These are phyloP conservation scores for Meredithiella fracta DNA, from an alignment of 2,329 filamentous ascomycete species.

Conservation along the genomic window DNA sequence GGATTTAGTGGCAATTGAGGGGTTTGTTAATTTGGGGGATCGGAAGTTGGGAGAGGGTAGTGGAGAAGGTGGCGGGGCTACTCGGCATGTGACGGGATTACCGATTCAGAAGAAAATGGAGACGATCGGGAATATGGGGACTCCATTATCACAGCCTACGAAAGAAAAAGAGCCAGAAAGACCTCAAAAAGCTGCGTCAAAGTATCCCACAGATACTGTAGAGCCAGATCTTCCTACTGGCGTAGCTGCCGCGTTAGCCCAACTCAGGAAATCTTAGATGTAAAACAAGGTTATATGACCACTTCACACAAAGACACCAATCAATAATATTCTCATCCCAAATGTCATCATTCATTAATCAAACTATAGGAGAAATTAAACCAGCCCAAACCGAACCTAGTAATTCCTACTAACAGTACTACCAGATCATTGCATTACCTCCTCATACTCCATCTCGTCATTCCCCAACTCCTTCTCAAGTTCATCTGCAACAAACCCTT, in stretches of 20 bases:
- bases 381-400: neutral
- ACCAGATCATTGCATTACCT: neutral
- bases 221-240: too few relatives aligned
- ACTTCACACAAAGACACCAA: too few relatives aligned
- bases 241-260: too few relatives aligned
- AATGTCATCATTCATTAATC: neutral
- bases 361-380: neutral
- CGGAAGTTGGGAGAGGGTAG: neutral
- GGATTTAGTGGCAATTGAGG: slow-evolving; percentile 14
- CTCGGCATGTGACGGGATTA: neutral
- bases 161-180: neutral
- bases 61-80: neutral
- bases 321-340: neutral
- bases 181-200: too few relatives aligned
- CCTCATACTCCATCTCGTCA: slow-evolving; percentile 29
- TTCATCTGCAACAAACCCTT: slow-evolving; percentile 83
- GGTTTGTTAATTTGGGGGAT: neutral
- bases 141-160: neutral
- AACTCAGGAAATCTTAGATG: too few relatives aligned
- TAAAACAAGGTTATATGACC: too few relatives aligned
- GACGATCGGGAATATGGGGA: neutral
- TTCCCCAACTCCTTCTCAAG: slow-evolving; percentile 70
- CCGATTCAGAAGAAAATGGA: neutral
- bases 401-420: neutral
- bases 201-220: too few relatives aligned